Percentiles rank a stretch among this genome's conserved stretches.
Evolutionary conservation across 2,329 filamentous ascomycete species (phyloP).

Genomic region (Alternaria panax): DNA sequence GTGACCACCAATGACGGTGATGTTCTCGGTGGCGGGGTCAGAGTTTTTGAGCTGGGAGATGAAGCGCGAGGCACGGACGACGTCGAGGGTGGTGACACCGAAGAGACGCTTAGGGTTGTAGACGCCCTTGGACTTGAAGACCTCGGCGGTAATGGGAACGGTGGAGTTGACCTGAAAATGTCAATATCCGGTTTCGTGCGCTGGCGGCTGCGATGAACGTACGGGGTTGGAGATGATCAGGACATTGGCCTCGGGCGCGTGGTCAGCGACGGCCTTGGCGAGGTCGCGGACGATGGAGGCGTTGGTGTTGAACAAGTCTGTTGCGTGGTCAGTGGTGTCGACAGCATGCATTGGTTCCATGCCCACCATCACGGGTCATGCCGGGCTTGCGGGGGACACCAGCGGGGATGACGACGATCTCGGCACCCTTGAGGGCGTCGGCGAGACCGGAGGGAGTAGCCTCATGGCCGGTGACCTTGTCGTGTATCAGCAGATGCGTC

Average conservation of each 20-base stretch:
- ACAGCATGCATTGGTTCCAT: not conserved
- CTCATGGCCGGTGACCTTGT: slow-evolving; percentile 83
- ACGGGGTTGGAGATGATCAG: slow-evolving; percentile 98
- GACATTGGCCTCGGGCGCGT: slow-evolving; percentile 90
- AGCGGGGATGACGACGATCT: slow-evolving; percentile 96
- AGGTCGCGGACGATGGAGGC: slow-evolving; percentile 98
- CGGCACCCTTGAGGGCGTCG: slow-evolving; percentile 81
- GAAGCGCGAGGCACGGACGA: slow-evolving; percentile 97
- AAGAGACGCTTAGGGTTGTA: slow-evolving; percentile 99
- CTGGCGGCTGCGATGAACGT: slow-evolving; percentile 35
- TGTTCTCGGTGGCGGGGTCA: slow-evolving; percentile 90
- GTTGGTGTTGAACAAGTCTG: slow-evolving; percentile 99
- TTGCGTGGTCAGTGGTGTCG: slow-evolving; percentile 18
- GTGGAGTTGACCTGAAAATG: slow-evolving; percentile 84
- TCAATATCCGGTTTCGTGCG: slow-evolving; percentile 10
- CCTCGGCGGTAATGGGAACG: slow-evolving; percentile 95
- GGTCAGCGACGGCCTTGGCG: slow-evolving; percentile 90
- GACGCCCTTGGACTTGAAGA: slow-evolving; percentile 93
- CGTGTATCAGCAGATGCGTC: slow-evolving; percentile 29
- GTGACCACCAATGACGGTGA: slow-evolving; percentile 96
- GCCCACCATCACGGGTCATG: slow-evolving; percentile 92
- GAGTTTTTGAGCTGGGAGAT: slow-evolving; percentile 91
- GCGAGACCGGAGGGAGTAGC: slow-evolving; percentile 77
- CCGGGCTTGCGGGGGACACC: slow-evolving; percentile 99
- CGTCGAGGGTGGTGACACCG: slow-evolving; percentile 98